Evolutionary conservation across 352 stramenopile genomes (phyloP), one percentile per base, ranked within the genome.

Genomic region (Phytophthora boehmeriae): DNA sequence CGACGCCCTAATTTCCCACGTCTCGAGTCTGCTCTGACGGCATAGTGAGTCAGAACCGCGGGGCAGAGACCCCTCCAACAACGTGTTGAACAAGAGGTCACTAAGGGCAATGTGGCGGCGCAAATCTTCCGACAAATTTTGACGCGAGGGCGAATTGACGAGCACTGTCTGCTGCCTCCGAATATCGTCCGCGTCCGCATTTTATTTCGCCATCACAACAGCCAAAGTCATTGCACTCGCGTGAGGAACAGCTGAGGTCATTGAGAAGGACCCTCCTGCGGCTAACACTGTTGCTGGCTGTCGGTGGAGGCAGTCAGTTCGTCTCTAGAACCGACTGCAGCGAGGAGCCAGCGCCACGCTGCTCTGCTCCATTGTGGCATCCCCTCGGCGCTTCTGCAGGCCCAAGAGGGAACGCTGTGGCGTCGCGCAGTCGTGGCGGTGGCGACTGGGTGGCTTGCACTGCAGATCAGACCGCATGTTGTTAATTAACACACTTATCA

Each of bases 191-290:
- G 27, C 39, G 34, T 39, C 34, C 34, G 14, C 38, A 4, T 48
- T 16, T 48, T 48, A 48, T 45, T 45, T 45, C 39, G 6, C 39
- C 39, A 22, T 45, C 39, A 45, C 25, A 5, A 16, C n/a, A 23
- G 13, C 4, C 39, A 45, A 45, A 45, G 25, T 3, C 16, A 45
- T 45, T 20, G 39, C 39, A n/a, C 34, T n/a, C 34, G 9, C 34
- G 14, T 39, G 34, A 39, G 10, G 14, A 39, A n/a, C 34, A 30
- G 8, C 34, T 39, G 14, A 39, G 34, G 34, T 9, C 14, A 9
- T 39, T n/a, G 8, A 30, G 34, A 9, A 17, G 34, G 34, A 39
- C 34, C 2, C 2, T 39, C 34, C 34, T 39, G 34, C 10, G 5
- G 34, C 34, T 39, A 39, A 39, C 34, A 30, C 6, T 30, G 25